phyloP scores from a whole-genome alignment of 2,329 filamentous ascomycete genomes.

The Cercospora sesami region DNA sequence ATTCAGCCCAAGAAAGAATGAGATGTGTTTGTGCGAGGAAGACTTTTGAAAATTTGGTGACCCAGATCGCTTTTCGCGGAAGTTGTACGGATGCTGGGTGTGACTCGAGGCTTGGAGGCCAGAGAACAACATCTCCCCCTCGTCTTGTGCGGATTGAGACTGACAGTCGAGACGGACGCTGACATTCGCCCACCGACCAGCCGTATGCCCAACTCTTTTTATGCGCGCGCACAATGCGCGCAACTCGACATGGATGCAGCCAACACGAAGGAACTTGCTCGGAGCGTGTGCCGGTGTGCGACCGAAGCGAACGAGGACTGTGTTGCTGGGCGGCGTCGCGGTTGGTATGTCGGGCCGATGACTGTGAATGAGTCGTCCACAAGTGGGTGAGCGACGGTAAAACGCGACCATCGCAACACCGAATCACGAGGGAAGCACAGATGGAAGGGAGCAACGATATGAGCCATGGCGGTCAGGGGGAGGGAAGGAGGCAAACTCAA shows the following conservation, averaged over 20 bases:
- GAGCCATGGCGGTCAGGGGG: not conserved
- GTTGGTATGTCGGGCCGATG: not conserved
- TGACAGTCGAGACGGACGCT: not conserved
- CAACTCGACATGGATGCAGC: not conserved
- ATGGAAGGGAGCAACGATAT: not conserved
- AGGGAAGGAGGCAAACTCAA: not conserved
- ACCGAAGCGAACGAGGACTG: not conserved
- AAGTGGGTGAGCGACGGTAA: not conserved
- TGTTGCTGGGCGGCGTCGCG: not conserved
- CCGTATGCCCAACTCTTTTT: not conserved
- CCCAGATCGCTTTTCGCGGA: not conserved
- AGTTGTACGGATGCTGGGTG: not conserved
- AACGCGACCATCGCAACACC: not conserved
- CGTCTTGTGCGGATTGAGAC: not conserved
- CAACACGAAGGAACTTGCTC: not conserved
- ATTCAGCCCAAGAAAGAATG: constrained; percentile 9
- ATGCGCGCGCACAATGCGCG: not conserved
- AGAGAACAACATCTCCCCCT: not conserved
- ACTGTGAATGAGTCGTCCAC: not conserved
- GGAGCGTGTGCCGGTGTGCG: not conserved
- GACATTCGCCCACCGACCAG: not conserved
- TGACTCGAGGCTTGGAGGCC: not conserved
- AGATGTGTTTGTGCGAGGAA: not conserved
- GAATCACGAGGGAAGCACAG: not conserved
- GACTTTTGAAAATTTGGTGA: not conserved